Evolutionary conservation across 176 grass and related monocot species (phyloP), one percentile per base, ranked within the genome.

Genomic region (Cenchrus purpureus): DNA sequence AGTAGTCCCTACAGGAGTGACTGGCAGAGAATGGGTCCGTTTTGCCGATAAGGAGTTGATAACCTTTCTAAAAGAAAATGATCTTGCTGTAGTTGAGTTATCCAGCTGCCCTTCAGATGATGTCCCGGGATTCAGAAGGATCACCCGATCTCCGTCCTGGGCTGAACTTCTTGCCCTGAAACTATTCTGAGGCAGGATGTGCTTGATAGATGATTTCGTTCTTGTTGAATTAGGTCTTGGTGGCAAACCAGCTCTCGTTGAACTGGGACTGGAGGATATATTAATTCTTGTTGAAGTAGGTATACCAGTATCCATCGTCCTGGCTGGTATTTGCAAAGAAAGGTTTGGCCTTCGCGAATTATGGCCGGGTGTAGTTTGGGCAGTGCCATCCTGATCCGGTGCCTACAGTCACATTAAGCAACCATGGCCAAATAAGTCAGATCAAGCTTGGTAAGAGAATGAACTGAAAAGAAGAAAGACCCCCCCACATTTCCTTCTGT

Each of bases 291-390:
- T 84, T 10, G 94, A 94, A 66, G 71, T 84, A 51, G 82, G 65
- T 11, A 81, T 19, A 70, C 82, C 49, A 68, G 78, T 92, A 74
- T 96, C 94, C 73, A 99, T 44, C 7, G 86, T 92, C 85, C 97
- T 89, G 17, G 77, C 65, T 80, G 97, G 94, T 90, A 99, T 96
- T 82, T 96, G 91, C 72, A 99, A 83, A 59, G 93, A 92, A 87
- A 91, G 89, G 25, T 91, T 91, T 29, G 85, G 89, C 63, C 85
- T 74, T 65, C 89, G 76, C 5, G 81, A 70, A 84, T 76, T 79
- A 25, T 64, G 28, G 12, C 80, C 89, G 37, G 77, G 71, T 50
- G 70, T 77, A 81, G 13, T 71, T 64, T 80, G 80, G 44, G 14
- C 76, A 76, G 54, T 65, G 68, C 68, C 46, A 71, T 87, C 55